phyloP scores from a whole-genome alignment of 2,329 filamentous ascomycete species.

The Dactylellina leptospora region DNA sequence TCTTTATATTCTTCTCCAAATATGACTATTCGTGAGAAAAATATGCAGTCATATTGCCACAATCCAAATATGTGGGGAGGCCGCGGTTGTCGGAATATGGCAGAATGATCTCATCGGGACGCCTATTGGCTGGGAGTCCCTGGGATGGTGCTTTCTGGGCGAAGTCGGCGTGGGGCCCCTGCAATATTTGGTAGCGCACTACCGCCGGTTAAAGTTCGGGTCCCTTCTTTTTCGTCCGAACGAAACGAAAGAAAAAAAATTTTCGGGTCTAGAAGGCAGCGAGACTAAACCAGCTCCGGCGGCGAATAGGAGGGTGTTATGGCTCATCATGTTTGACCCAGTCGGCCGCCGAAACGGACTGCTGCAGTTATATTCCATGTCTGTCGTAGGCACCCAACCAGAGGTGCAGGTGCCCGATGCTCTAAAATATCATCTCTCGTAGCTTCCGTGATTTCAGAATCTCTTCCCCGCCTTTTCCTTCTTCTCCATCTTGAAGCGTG shows the following conservation, averaged over 20 bases:
- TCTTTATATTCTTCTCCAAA: conserved; percentile 3
- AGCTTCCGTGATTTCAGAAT: too few relatives aligned
- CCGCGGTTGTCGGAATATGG: not conserved
- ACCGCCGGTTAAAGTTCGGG: conserved; percentile 34
- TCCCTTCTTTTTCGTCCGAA: conserved; percentile 37
- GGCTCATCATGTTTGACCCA: conserved; percentile 30
- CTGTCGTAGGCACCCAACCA: not conserved
- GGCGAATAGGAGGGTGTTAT: conserved; percentile 26
- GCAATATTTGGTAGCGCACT: conserved; percentile 17
- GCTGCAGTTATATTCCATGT: not conserved
- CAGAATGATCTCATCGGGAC: conserved; percentile 1
- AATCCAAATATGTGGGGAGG: not conserved
- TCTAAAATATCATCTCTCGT: too few relatives aligned
- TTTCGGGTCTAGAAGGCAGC: conserved; percentile 16
- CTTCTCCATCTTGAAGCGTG: too few relatives aligned
- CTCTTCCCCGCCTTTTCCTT: not conserved
- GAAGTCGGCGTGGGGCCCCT: conserved; percentile 20
- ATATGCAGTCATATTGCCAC: not conserved
- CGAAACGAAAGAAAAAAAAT: conserved; percentile 18
- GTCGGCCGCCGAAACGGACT: conserved; percentile 17
- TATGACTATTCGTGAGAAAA: not conserved
- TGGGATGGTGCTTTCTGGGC: not conserved
- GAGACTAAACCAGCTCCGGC: not conserved
- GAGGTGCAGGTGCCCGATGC: not conserved
- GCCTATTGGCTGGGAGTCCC: not conserved